A percentile compares a stretch with the other conserved stretches of the same genome.
phyloP scores from a whole-genome alignment of 1,284 basidiomycete species.

The Takashimella tepidaria region DNA sequence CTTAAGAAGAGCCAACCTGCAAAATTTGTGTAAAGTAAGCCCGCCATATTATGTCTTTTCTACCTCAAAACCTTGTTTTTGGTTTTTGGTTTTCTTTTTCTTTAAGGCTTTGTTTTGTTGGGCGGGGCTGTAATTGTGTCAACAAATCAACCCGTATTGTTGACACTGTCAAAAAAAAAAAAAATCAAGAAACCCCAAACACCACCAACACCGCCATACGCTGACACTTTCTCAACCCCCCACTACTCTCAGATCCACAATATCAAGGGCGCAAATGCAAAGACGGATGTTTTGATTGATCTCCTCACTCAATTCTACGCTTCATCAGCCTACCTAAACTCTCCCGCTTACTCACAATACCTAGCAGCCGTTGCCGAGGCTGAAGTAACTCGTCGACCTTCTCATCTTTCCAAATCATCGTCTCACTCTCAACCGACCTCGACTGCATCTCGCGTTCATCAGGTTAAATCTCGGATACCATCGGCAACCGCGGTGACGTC shows the following conservation, averaged over 20 bases:
- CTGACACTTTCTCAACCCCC: background rate
- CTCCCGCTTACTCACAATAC: background rate
- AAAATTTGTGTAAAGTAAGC: constrained; percentile 41
- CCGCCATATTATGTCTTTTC: background rate
- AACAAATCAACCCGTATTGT: background rate
- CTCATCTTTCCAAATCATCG: background rate
- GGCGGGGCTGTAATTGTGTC: background rate
- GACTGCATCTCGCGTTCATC: background rate
- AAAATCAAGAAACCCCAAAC: background rate
- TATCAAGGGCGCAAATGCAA: constrained; percentile 42
- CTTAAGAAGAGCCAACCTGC: constrained; percentile 36
- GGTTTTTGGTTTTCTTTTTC: no score
- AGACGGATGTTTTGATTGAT: constrained; percentile 30
- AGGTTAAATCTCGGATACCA: background rate
- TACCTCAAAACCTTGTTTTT: background rate
- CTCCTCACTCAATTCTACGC: constrained; percentile 27
- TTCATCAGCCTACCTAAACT: constrained; percentile 21
- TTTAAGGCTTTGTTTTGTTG: no score
- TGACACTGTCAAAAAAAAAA: background rate
- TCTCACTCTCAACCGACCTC: background rate
- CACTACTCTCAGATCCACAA: constrained; percentile 28
- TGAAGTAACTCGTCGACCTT: background rate
- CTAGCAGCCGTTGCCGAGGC: background rate
- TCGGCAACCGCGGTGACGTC: no score
- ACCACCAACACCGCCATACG: background rate